These are phyloP conservation scores for Pythium phragmiticola DNA, from an alignment of 352 stramenopile genomes.

Conservation along the genomic window DNA sequence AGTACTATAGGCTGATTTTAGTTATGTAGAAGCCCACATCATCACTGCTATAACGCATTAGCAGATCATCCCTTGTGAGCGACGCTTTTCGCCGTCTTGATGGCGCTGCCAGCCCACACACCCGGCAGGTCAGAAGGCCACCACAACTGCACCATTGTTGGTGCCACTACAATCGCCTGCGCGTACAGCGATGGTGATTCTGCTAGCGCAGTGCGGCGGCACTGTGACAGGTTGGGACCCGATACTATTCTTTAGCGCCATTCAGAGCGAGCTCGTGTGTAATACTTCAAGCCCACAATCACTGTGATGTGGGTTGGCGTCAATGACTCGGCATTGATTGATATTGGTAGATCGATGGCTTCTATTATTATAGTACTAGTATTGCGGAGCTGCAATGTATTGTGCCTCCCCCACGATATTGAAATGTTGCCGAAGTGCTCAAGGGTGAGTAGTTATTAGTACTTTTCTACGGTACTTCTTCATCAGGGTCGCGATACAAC, in stretches of 20 bases:
- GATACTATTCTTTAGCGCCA: conserved; percentile 27
- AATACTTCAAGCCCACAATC: conserved; percentile 13
- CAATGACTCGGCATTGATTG: background rate
- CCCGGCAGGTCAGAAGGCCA: too few species aligned
- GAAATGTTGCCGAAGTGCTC: background rate
- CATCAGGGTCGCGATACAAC: background rate
- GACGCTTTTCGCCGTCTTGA: too few species aligned
- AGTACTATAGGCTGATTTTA: too few species aligned
- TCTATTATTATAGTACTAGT: too few species aligned
- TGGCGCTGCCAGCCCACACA: too few species aligned
- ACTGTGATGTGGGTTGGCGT: background rate
- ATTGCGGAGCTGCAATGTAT: too few species aligned
- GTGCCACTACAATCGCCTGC: background rate
- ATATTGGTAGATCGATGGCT: background rate
- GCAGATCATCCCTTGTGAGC: too few species aligned
- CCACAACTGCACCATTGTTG: too few species aligned
- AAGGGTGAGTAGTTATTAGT: too few species aligned
- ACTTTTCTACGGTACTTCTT: background rate
- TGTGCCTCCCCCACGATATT: background rate
- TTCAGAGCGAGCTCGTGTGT: conserved; percentile 29
- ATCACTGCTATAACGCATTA: too few species aligned
- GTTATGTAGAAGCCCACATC: too few species aligned
- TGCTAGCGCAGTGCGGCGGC: conserved; percentile 31
- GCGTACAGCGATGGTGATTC: background rate
- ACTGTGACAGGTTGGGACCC: conserved; percentile 35